Percentiles rank a stretch among this genome's conserved stretches.
Conservation (phyloP, 768 basidiomycete genomes). For the Phaffia australis region DNA sequence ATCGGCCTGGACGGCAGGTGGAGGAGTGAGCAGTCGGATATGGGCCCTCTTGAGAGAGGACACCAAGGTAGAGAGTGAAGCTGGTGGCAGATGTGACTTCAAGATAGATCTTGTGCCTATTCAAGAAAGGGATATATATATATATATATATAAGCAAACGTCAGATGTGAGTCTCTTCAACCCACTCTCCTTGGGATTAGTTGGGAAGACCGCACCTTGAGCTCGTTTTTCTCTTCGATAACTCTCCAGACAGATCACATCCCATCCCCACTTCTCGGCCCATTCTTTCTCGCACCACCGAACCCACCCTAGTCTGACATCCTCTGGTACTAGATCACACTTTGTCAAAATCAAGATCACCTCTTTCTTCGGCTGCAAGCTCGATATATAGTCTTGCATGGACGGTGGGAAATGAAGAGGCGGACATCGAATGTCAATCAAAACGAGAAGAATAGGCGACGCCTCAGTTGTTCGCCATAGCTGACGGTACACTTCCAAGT, state of each 20-base stretch:
- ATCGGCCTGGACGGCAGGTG: constrained; percentile 46
- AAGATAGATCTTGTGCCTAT: constrained; percentile 30
- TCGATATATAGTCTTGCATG: constrained; percentile 18
- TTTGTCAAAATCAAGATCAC: constrained; percentile 25
- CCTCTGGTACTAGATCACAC: constrained; percentile 42
- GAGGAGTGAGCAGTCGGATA: constrained; percentile 55
- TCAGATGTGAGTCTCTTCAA: neutral
- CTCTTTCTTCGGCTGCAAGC: constrained; percentile 21
- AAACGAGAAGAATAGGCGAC: constrained; percentile 24
- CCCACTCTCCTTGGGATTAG: neutral
- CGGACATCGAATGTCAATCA: constrained; percentile 25
- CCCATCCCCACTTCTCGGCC: constrained; percentile 27
- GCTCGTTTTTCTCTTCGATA: constrained; percentile 19
- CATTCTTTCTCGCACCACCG: constrained; percentile 36
- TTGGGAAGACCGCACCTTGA: constrained; percentile 15
- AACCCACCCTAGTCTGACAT: constrained; percentile 45
- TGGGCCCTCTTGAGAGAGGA: constrained; percentile 57
- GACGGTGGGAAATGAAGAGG: constrained; percentile 26
- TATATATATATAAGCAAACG: neutral
- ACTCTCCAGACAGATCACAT: constrained; percentile 17
- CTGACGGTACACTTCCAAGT: constrained; percentile 22
- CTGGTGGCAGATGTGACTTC: constrained; percentile 58
- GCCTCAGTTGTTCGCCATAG: constrained; percentile 23
- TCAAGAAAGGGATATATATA: constrained; percentile 4
- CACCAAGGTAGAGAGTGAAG: constrained; percentile 56